Base-by-base conservation (phyloP, 495 filamentous ascomycete species). In the Penicillium silybi region DNA sequence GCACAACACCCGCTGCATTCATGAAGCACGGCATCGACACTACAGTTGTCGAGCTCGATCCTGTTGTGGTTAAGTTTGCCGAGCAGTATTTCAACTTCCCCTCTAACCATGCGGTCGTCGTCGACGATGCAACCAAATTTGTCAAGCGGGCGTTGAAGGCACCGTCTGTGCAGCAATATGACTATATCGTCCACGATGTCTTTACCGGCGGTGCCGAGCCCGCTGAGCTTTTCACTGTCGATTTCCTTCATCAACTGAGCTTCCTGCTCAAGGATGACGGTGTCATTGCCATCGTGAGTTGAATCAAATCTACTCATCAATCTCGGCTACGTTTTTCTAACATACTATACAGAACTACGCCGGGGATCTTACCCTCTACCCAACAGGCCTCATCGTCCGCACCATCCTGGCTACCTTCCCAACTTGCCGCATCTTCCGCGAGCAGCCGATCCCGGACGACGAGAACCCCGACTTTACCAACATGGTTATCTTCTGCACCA, bases 181-280 rank as follows among this genome's bases (percentile, higher is more conserved):
- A 96, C 66, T 97, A 95, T 73, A 91, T 98, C 62, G 75, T 98
- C 53, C 93, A 98, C 59, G 93, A 98, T 59, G 93, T 98, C n/a
- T 98, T 98, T 72, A 98, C 93, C 0, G 93, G 93, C 15, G 93
- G 92, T 48, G 90, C 90, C 2, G 93, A 97, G 63, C 93, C 93
- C 2, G 79, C 90, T 15, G 74, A 85, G 17, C 79, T 98, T 2
- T 97, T 98, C 69, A 97, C 93, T 0, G 55, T 82, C 2, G 87
- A 93, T 57, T 95, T 98, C 59, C 67, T 98, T 11, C 59, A 72
- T 27, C 80, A 82, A 23, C 71, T 98, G 16, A 64, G 79, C 45
- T 65, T 77, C 2, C 77, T 96, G 15, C 79, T 98, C 32, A 87
- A 81, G 48, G 77, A 84, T 1, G 77, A 88, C 48, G 93, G 93